phyloP scores from a whole-genome alignment of 2,329 filamentous ascomycete species.

The Claviceps maximensis region DNA sequence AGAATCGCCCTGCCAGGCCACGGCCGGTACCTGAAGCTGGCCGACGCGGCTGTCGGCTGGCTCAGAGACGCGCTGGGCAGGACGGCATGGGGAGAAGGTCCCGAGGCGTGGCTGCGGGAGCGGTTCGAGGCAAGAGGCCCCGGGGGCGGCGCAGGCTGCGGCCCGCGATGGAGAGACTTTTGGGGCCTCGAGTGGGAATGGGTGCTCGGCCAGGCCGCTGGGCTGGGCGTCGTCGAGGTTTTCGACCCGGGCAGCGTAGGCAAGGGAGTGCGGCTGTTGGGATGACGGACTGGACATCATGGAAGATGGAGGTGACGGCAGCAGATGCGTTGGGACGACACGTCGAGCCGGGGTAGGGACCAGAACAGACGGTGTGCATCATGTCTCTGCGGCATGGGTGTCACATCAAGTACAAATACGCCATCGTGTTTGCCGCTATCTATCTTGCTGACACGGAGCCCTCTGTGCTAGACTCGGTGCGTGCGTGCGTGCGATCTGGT shows the following conservation, averaged over 20 bases:
- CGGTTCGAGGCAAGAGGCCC: conserved; percentile 52
- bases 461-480: no score
- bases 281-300: conserved; percentile 17
- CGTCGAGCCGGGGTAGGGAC: no score
- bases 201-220: conserved; percentile 58
- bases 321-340: no score
- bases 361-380: no score
- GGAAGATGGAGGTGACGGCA: no score
- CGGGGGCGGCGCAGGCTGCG: conserved; percentile 14
- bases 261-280: conserved; percentile 37
- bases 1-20: conserved; percentile 53
- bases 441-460: no score
- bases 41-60: conserved; percentile 47
- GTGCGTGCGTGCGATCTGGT: no score
- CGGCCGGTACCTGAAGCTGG: conserved; percentile 53
- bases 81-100: conserved; percentile 48
- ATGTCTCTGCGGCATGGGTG: no score
- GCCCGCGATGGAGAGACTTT: conserved; percentile 49
- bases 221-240: conserved; percentile 55
- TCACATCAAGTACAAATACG: no score
- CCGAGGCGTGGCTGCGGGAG: conserved; percentile 48
- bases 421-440: no score
- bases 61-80: conserved; percentile 44
- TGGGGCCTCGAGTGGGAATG: conserved; percentile 58
- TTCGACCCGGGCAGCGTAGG: conserved; percentile 68